Base-by-base conservation (phyloP, 371 early-diverging fungal genomes). In the Mucor mucedo region DNA sequence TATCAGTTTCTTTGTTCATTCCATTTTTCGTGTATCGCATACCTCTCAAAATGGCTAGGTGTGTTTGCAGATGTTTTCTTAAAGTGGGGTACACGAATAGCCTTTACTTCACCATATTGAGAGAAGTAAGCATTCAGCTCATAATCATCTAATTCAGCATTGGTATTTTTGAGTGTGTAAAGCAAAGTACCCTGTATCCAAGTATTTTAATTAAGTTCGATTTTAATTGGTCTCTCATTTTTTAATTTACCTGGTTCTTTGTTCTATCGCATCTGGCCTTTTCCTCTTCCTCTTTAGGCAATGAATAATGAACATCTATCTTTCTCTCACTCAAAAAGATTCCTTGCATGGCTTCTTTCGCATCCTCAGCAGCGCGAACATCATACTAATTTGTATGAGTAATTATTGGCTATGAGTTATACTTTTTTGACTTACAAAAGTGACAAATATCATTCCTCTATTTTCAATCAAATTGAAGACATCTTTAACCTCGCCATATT, bases 231-330 rank as follows among this genome's bases (percentile, higher is more conserved):
- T 44, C 14, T 14, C 8, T 21, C 16, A 21, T 5, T 4, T 4
- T 16, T 8, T 2, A 9, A 50, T 3, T 42, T 48, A 80, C 85
- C 80, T 85, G 86, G 53, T 85, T 85, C 40, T 82, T 84, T 32
- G 70, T 71, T 60, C 75, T 57, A 58, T 84, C 84, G 66, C 84
- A 84, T 60, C 68, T 65, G 33, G 73, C 70, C 40, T 72, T 65
- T 39, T 77, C 71, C 55, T 83, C 79, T 58, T 82, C 79, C 52
- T 79, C 83, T 49, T 84, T 84, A 13, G 86, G 86, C 13, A 85
- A 56, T n/a, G 84, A 84, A 70, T 82, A 85, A 57, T 84, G 84
- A 11, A 85, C 82, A 63, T 85, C 86, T 53, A 85, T 77, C 60
- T 77, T 69, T 56, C 85, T 72, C 35, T 75, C 75, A 28, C 64